These are phyloP conservation scores for Radiomyces spectabilis DNA, from an alignment of 192 early-diverging fungal species.

Conservation along the genomic window DNA sequence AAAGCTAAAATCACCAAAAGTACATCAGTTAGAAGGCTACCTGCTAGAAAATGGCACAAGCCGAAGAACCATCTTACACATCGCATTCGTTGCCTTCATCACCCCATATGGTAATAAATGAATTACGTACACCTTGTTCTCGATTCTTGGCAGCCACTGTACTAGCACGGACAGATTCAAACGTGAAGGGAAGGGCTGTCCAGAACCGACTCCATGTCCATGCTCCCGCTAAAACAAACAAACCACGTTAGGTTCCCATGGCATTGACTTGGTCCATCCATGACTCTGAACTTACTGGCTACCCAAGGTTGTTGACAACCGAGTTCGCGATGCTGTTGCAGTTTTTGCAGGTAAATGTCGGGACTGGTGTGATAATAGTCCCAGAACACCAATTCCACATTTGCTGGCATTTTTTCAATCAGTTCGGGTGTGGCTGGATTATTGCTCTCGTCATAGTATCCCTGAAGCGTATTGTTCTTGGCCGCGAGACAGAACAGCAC, in stretches of 20 bases:
- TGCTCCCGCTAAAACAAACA: conserved; percentile 29
- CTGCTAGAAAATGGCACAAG: background rate
- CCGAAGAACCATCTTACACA: conserved; percentile 30
- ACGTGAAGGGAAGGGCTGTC: conserved; percentile 74
- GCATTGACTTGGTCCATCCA: background rate
- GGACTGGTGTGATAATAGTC: conserved; percentile 77
- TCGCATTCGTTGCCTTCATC: conserved; percentile 92
- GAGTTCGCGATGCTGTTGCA: conserved; percentile 76
- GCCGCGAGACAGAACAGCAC: conserved; percentile 49
- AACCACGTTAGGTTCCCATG: background rate
- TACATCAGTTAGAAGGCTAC: too few species aligned
- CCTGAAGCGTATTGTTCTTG: conserved; percentile 73
- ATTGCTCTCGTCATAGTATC: conserved; percentile 71
- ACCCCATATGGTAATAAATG: conserved; percentile 84
- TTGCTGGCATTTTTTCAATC: conserved; percentile 49
- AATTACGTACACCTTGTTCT: conserved; percentile 51
- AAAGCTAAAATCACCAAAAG: too few species aligned
- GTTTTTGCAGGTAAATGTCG: conserved; percentile 67
- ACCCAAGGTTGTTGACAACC: conserved; percentile 77
- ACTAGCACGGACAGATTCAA: conserved; percentile 69
- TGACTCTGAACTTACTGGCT: conserved; percentile 46
- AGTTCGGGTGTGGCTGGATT: conserved; percentile 49
- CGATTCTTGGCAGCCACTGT: conserved; percentile 58
- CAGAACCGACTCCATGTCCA: conserved; percentile 87
- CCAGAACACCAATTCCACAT: conserved; percentile 75